Base-by-base conservation (phyloP, 192 early-diverging fungal species). In the Hyaloraphidium curvatum region DNA sequence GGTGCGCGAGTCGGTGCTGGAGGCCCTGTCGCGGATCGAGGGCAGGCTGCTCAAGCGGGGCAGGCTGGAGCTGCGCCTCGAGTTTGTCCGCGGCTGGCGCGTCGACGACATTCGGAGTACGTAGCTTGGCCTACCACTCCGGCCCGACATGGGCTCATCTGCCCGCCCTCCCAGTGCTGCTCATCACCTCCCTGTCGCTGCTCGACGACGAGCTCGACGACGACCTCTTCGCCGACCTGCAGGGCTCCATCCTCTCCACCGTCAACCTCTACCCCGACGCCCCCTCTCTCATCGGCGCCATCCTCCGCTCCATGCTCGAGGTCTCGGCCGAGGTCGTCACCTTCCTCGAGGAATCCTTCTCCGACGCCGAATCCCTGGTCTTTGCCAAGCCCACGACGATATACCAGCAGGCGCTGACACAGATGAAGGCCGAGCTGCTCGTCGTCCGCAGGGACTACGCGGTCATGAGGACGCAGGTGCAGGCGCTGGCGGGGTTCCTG, bases 71-170 rank as follows among this genome's bases (percentile, higher is more conserved):
- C 14, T 48, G 17, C 43, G 43, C 7, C 43, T 48, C 7, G 43
- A 48, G 43, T 48, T 48, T 19, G 43, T 48, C 5, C 5, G 43
- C 5, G 43, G 43, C 7, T 48, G 43, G 43, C 43, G 43, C 23
- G 43, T 25, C 17, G 43, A 48, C 43, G 43, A 48, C 25, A 48
- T 48, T 25, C 11, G 43, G 43, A n/a, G n/a, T n/a, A n/a, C n/a
- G n/a, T n/a, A n/a, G n/a, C n/a, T n/a, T n/a, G n/a, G n/a, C n/a
- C n/a, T n/a, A n/a, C n/a, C n/a, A n/a, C n/a, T n/a, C n/a, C n/a
- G n/a, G n/a, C n/a, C n/a, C n/a, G n/a, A n/a, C n/a, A n/a, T n/a
- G n/a, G n/a, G n/a, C n/a, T n/a, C n/a, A n/a, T n/a, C n/a, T n/a
- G n/a, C n/a, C n/a, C n/a, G n/a, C n/a, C n/a, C n/a, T n/a, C n/a